These are phyloP conservation scores for Prunus salicina DNA, from an alignment of 306 rosid genomes.

Conservation along the genomic window DNA sequence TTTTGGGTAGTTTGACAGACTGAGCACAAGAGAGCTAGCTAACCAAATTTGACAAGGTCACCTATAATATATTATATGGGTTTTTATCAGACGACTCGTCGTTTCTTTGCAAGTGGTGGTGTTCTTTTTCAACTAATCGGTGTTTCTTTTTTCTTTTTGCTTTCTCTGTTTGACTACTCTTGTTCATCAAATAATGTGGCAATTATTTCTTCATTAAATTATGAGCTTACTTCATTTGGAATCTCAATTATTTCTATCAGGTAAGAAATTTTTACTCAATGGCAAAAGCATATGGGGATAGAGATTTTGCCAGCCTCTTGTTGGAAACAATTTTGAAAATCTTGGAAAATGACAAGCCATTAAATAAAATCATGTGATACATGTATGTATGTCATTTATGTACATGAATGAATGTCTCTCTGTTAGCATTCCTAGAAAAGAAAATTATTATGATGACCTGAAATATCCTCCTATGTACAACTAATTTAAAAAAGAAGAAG, in stretches of 20 bases:
- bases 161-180: too few relatives aligned
- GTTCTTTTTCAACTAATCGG: too few relatives aligned
- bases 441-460: not conserved
- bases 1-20: not conserved
- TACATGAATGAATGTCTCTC: not conserved
- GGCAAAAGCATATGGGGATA: not conserved
- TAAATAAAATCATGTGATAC: not conserved
- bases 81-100: too few relatives aligned
- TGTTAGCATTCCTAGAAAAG: not conserved
- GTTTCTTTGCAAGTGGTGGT: too few relatives aligned
- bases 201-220: not conserved
- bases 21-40: not conserved
- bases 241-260: not conserved
- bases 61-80: too few relatives aligned
- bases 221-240: not conserved
- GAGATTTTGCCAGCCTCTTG: not conserved
- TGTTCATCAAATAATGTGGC: too few relatives aligned
- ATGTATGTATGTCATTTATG: not conserved
- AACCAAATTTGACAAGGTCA: too few relatives aligned
- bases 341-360: not conserved
- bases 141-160: too few relatives aligned
- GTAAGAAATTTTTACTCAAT: not conserved
- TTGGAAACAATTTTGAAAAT: not conserved
- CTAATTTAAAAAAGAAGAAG: not conserved
- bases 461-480: not conserved